These are phyloP conservation scores for Pseudocercospora macadamiae DNA, from an alignment of 2,329 filamentous ascomycete species.

Conservation along the genomic window DNA sequence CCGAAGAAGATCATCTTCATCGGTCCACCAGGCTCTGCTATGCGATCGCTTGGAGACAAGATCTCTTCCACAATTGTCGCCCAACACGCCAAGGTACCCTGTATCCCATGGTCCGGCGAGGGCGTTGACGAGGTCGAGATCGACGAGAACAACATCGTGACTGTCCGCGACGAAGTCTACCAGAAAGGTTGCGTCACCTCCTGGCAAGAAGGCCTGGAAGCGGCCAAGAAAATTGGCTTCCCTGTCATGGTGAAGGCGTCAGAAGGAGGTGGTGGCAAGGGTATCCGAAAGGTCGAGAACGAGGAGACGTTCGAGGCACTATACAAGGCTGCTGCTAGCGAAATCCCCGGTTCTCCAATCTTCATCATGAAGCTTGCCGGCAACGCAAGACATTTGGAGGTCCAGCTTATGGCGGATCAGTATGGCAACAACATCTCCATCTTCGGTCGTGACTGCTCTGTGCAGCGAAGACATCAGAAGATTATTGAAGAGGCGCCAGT, in stretches of 20 bases:
- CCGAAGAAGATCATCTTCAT: slow-evolving; percentile 99
- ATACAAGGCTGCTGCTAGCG: slow-evolving; percentile 94
- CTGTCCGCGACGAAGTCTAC: slow-evolving; percentile 83
- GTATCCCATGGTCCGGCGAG: slow-evolving; percentile 98
- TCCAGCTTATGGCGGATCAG: slow-evolving; percentile 95
- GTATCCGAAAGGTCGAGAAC: slow-evolving; percentile 89
- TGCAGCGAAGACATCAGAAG: slow-evolving; percentile 97
- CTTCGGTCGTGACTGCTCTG: slow-evolving; percentile 97
- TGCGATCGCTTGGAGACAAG: slow-evolving; percentile 99
- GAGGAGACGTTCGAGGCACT: slow-evolving; percentile 84
- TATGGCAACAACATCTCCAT: slow-evolving; percentile 99
- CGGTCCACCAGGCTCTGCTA: slow-evolving; percentile 93
- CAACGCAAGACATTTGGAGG: slow-evolving; percentile 94
- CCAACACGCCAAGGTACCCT: slow-evolving; percentile 93
- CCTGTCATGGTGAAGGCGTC: slow-evolving; percentile 99
- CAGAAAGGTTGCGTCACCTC: slow-evolving; percentile 87
- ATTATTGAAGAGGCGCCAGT: slow-evolving; percentile 99
- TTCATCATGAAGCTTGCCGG: slow-evolving; percentile 99
- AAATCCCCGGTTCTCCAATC: slow-evolving; percentile 97
- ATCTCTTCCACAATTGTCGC: slow-evolving; percentile 99
- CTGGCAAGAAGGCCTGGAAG: slow-evolving; percentile 84
- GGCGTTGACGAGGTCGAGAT: slow-evolving; percentile 81
- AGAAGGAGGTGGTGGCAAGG: slow-evolving; percentile 97
- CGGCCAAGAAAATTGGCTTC: slow-evolving; percentile 90
- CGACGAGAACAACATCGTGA: slow-evolving; percentile 84